A percentile compares a stretch with the other conserved stretches of the same genome.
Conservation (phyloP, 139 green algal species). For the Edaphochlamys debaryana region DNA sequence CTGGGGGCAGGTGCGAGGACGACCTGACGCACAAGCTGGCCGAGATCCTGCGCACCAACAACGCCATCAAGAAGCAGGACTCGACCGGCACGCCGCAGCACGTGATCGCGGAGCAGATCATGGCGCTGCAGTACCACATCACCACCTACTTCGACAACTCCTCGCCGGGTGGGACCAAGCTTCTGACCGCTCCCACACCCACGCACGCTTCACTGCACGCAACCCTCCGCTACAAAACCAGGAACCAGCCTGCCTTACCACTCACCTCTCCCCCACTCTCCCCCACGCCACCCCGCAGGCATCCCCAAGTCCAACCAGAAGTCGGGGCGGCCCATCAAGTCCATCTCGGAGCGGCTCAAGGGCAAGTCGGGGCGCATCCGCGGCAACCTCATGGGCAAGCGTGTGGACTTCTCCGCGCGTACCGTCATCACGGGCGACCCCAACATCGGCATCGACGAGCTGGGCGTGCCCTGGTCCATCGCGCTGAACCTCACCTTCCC, state of each 20-base stretch:
- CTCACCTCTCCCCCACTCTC: no score
- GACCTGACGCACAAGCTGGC: constrained; percentile 98
- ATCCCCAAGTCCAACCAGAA: constrained; percentile 72
- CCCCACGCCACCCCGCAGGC: neutral
- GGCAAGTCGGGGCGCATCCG: constrained; percentile 93
- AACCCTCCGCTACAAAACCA: neutral
- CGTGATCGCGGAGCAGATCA: constrained; percentile 76
- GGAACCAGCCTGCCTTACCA: no score
- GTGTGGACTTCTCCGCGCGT: constrained; percentile 98
- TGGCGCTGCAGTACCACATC: constrained; percentile 85
- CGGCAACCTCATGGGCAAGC: constrained; percentile 99
- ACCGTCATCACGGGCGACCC: constrained; percentile 98
- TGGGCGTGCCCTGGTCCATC: constrained; percentile 97
- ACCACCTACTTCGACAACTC: constrained; percentile 97
- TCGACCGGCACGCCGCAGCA: constrained; percentile 90
- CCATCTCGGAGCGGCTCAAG: constrained; percentile 84
- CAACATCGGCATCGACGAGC: constrained; percentile 98
- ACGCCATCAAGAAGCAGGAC: constrained; percentile 85
- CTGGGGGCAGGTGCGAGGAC: constrained; percentile 86
- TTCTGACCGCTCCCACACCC: neutral
- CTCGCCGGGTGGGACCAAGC: constrained; percentile 68
- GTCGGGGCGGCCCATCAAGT: constrained; percentile 92
- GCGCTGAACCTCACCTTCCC: constrained; percentile 98
- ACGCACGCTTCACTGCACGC: no score
- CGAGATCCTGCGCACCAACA: constrained; percentile 96